Base-by-base conservation (phyloP, 257 asterid genomes). In the Primulina eburnea region DNA sequence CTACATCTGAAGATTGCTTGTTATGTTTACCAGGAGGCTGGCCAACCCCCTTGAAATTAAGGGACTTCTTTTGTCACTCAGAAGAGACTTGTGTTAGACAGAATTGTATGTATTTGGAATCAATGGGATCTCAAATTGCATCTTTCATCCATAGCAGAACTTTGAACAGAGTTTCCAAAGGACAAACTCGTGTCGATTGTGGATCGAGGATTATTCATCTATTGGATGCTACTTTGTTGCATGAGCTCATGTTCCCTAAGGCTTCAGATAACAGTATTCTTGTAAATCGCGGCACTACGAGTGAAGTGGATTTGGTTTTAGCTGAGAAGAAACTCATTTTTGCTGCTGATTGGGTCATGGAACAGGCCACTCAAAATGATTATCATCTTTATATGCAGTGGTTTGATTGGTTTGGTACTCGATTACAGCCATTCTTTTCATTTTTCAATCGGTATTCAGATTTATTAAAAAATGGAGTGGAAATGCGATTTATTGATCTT, bases 301-400 rank as follows among this genome's bases (percentile, higher is more conserved):
- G 40, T 75, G 85, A 77, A 21, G 60, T 70, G 30, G 86, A 85
- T 65, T 73, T 82, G 66, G 81, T 33, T 69, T 76, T 86, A 67
- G 77, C 80, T 35, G 66, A 79, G 74, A 79, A 86, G 78, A 91
- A 76, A 82, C 78, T 91, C 29, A 52, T 67, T 28, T 86, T 81
- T 81, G 97, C 97, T 80, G 96, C 97, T 69, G 85, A 89, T 73
- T 94, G 99, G 99, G 88, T 79, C 24, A 77, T 91, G 67, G 96
- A 94, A 80, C 97, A 94, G 79, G 96, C 93, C 32, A 77, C 85
- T 60, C 89, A 89, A 71, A 80, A 82, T 73, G 99, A 94, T 80
- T 84, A 75, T 70, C 62, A 71, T 73, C 86, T 86, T 67, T 91
- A 94, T 68, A 75, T 91, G 78, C 60, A 70, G 77, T 87, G 95